Percentiles rank a stretch among this genome's conserved stretches.
These are phyloP conservation scores for Linnemannia exigua DNA, from an alignment of 192 early-diverging fungal species.

Conservation along the genomic window DNA sequence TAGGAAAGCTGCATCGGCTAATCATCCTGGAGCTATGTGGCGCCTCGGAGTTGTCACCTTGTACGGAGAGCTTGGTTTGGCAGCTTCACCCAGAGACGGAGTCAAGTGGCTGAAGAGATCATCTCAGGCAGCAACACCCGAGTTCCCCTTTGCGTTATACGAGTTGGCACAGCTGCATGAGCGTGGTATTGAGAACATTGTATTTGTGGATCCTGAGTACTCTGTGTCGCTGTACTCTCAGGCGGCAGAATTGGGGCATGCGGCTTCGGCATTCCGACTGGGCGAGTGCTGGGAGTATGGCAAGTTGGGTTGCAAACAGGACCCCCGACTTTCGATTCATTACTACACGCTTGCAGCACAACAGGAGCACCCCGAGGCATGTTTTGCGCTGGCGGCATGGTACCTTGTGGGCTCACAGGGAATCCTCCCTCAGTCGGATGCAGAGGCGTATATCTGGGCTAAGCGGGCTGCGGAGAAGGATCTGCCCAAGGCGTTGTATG, in stretches of 20 bases:
- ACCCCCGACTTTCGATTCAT: constrained; percentile 67
- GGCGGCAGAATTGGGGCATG: constrained; percentile 76
- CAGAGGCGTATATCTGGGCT: constrained; percentile 76
- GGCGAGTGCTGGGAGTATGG: constrained; percentile 78
- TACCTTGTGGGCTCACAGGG: constrained; percentile 72
- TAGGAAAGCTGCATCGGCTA: constrained; percentile 77
- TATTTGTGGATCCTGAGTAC: constrained; percentile 74
- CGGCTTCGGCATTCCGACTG: constrained; percentile 71
- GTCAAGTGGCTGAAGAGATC: constrained; percentile 74
- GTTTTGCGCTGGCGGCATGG: constrained; percentile 76
- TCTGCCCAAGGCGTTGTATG: constrained; percentile 73
- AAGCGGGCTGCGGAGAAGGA: constrained; percentile 71
- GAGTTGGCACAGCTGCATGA: constrained; percentile 71
- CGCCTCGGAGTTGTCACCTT: constrained; percentile 72
- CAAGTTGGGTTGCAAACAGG: constrained; percentile 67
- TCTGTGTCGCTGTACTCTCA: constrained; percentile 73
- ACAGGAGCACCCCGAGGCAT: constrained; percentile 74
- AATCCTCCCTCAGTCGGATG: constrained; percentile 72
- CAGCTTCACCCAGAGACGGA: constrained; percentile 68
- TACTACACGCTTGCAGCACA: constrained; percentile 77
- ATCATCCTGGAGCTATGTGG: constrained; percentile 79
- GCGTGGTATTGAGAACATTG: constrained; percentile 67
- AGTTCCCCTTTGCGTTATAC: constrained; percentile 72
- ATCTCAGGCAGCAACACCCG: constrained; percentile 69
- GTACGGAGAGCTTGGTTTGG: constrained; percentile 69